Base-by-base conservation (phyloP, 1,139 yeast species). In the Geotrichum bryndzae region DNA sequence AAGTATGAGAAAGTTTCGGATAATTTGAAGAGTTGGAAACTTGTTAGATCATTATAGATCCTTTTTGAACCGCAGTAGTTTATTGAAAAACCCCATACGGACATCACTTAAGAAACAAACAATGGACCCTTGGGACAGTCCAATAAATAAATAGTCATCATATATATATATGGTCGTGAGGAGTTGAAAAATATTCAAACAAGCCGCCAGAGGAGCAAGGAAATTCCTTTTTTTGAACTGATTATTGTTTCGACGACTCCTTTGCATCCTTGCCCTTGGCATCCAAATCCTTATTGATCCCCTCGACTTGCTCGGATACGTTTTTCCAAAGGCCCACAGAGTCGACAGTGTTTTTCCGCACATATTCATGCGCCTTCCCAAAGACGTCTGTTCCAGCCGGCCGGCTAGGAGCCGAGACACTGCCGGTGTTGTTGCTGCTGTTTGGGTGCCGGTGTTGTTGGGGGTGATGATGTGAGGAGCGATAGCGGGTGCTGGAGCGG, bases 331-430 rank as follows among this genome's bases (percentile, higher is more conserved):
- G 57, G 13, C 61, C 59, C n/a, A 59, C 66, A 13, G 66, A 62
- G 29, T 61, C 60, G n/a, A 60, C 45, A 7, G 69, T 64, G 13
- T 62, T 61, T 7, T 46, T 57, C 51, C 66, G 64, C 46, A 68
- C 60, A 51, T 65, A 66, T 25, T 63, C 63, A 10, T 54, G 60
- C 10, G 66, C 67, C 6, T 65, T 62, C 3, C 62, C 55, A 48
- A 68, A 67, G 23, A 68, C 68, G 48, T 61, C 57, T 8, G 62
- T 66, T 7, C 60, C 63, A 8, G 58, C 61, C 31, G 57, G 55
- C 48, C 18, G n/a, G 48, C 48, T 10, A 18, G 18, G 33, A 8
- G 10, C 33, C 10, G 33, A 29, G 10, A 8, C 7, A 5, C 33
- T 41, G 10, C 25, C 22, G n/a, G 59, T 62, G 31, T 57, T 57